A percentile compares a stretch with the other conserved stretches of the same genome.
Conservation (phyloP, 768 basidiomycete species). For the Podaxis sp. region DNA sequence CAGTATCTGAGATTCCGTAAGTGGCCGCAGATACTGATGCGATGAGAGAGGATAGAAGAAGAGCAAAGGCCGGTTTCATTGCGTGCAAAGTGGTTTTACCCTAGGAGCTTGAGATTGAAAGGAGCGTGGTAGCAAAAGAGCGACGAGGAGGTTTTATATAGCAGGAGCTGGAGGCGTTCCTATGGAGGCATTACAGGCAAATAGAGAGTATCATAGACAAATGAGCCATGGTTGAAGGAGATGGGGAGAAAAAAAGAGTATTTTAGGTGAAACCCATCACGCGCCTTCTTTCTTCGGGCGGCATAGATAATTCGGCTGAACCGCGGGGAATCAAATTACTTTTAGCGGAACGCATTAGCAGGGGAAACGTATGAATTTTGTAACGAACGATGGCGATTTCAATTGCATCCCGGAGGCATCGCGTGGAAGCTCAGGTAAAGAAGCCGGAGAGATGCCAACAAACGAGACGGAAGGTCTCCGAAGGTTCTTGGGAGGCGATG, state of each 20-base stretch:
- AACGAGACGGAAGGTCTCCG: too few relatives aligned
- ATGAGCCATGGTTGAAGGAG: neutral
- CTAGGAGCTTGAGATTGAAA: neutral
- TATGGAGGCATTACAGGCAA: neutral
- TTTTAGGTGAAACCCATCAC: neutral
- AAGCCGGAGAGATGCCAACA: too few relatives aligned
- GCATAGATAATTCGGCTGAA: neutral
- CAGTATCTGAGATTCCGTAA: slow-evolving; percentile 37
- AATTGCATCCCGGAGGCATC: neutral
- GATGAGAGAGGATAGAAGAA: neutral
- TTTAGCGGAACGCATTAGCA: neutral
- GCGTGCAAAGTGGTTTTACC: neutral
- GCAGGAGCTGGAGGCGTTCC: neutral
- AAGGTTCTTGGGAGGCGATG: too few relatives aligned
- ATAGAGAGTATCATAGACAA: neutral
- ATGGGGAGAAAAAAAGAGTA: neutral
- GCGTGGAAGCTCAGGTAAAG: too few relatives aligned
- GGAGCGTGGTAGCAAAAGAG: neutral
- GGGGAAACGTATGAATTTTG: neutral
- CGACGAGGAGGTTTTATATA: neutral
- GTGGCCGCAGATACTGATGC: slow-evolving; percentile 6
- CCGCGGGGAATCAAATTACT: neutral
- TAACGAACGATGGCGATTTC: neutral
- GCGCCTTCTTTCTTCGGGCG: neutral
- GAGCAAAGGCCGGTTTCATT: neutral